Conservation (phyloP, 1,284 basidiomycete genomes). For the Cutaneotrichosporon cyanovorans region DNA sequence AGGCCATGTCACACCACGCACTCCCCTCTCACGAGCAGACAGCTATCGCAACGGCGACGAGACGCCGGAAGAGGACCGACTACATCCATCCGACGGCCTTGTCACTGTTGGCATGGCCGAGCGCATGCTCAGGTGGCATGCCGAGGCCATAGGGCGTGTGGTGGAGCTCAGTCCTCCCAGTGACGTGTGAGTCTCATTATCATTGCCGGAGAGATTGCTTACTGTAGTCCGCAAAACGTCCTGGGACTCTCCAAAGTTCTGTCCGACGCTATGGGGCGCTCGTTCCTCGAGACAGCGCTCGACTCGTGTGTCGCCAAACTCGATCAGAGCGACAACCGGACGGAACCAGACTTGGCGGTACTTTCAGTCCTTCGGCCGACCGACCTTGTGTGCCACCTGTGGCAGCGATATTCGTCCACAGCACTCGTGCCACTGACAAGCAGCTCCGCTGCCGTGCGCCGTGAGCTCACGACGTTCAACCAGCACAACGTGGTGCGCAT, state of each 20-base stretch:
- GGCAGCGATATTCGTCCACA: conserved; percentile 93
- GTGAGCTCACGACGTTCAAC: conserved; percentile 92
- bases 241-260: conserved; percentile 77
- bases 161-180: conserved; percentile 71
- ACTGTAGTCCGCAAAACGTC: conserved; percentile 63
- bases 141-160: conserved; percentile 84
- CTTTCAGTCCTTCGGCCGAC: conserved; percentile 63
- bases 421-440: conserved; percentile 83
- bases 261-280: conserved; percentile 76
- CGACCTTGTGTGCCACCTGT: conserved; percentile 89
- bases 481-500: conserved; percentile 80
- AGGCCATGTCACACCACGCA: conserved; percentile 7
- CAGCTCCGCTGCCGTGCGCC: conserved; percentile 73
- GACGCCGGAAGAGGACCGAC: conserved; percentile 11
- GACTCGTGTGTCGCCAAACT: conserved; percentile 72
- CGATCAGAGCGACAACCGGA: conserved; percentile 64
- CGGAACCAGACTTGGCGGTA: conserved; percentile 70
- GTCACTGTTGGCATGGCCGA: conserved; percentile 70
- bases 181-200: conserved; percentile 55
- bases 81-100: conserved; percentile 66
- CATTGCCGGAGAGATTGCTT: neutral
- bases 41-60: neutral
- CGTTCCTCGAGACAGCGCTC: conserved; percentile 82
- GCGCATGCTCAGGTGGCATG: conserved; percentile 90
- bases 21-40: neutral